A percentile compares a stretch with the other conserved stretches of the same genome.
Evolutionary conservation across 345 rosid species (phyloP).

Genomic region (Durio zibethinus): DNA sequence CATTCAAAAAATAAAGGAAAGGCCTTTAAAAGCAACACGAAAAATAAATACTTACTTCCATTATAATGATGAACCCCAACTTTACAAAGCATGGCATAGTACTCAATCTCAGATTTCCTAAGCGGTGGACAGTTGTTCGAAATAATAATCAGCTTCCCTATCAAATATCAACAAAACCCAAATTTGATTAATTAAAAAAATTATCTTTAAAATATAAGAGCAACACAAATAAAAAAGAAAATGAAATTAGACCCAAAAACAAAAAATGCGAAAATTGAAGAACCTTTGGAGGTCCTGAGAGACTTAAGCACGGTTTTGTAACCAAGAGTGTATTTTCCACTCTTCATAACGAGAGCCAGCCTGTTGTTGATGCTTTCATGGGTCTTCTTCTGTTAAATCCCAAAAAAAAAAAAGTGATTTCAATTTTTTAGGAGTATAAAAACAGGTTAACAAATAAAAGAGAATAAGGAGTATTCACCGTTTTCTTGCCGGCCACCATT

Average conservation of each 20-base stretch:
- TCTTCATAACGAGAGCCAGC: constrained; percentile 54
- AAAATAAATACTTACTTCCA: constrained; percentile 42
- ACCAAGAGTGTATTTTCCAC: constrained; percentile 45
- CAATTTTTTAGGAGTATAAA: neutral
- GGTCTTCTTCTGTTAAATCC: constrained; percentile 46
- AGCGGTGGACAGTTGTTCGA: constrained; percentile 66
- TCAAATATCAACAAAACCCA: neutral
- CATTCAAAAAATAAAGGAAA: neutral
- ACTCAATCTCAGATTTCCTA: constrained; percentile 65
- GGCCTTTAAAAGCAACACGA: neutral
- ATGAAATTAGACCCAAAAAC: neutral
- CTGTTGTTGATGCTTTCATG: constrained; percentile 59
- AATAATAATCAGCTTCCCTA: constrained; percentile 54
- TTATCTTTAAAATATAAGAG: neutral
- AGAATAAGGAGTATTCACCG: constrained; percentile 25
- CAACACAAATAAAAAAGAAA: neutral
- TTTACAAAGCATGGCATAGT: constrained; percentile 63
- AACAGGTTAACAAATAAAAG: neutral
- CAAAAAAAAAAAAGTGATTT: neutral
- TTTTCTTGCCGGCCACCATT: constrained; percentile 63
- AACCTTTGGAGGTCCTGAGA: constrained; percentile 46
- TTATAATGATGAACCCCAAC: constrained; percentile 69
- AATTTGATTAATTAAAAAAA: neutral
- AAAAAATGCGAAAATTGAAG: neutral
- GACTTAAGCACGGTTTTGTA: constrained; percentile 49